Evolutionary conservation across 768 basidiomycete genomes (phyloP), one percentile per base, ranked within the genome.

Genomic region (Lactifluus hygrophoroides): DNA sequence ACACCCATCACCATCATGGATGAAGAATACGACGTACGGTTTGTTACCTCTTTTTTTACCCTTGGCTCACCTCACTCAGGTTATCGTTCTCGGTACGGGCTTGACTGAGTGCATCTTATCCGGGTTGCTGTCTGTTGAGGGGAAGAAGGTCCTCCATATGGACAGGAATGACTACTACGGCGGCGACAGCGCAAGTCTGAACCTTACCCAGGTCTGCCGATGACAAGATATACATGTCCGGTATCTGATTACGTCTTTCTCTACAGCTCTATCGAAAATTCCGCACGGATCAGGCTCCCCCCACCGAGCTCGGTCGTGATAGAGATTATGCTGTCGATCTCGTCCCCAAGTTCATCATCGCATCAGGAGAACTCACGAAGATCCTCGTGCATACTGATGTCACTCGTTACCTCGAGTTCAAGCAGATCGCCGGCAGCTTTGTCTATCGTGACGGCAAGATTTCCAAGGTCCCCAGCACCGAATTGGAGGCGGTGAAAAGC

Each of bases 351-450:
- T 99, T 99, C 78, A 98, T 98, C 78, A 94, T 98, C 67, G 88
- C 96, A 28, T 93, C 91, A 11, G 96, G 96, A 55, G 94, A 97
- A 73, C 86, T 99, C 69, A 96, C 94, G 53, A 88, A 87, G 74
- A 98, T 99, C 73, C 87, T 99, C 63, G 94, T 99, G 42, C 94
- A 98, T 77, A 98, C 96, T 64, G 94, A 99, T 70, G 96, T 99
- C 61, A 94, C 90, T 42, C 87, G 94, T 61, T 99, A 99, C 74
- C 86, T 99, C 68, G 96, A 98, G 71, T 99, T 99, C 80, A 99
- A 98, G 78, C 95, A 97, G 76, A 97, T 99, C 73, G 93, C 96
- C 0, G 96, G 95, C 54, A 94, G 90, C 70, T 99, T 88, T 73
- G 96, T 99, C 58, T 97, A 94, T 72, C 86, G 95, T 54, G 95